phyloP scores from a whole-genome alignment of 441 rosid genomes.

The Jatropha podagrica region DNA sequence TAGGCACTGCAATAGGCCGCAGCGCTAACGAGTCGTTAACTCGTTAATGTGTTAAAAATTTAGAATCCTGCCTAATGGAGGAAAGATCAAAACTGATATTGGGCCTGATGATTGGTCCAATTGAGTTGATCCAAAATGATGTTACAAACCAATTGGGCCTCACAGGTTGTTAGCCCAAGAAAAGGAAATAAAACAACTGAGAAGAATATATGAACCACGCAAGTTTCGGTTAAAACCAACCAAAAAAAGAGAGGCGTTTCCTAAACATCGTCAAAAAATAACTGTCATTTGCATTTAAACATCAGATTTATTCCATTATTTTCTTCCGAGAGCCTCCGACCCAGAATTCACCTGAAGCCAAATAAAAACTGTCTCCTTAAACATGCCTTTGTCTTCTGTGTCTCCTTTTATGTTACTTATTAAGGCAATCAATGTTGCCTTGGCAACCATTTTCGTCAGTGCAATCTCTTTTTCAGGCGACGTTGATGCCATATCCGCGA shows the following conservation, averaged over 20 bases:
- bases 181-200: background rate
- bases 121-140: too few species aligned
- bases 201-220: constrained; percentile 27
- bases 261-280: background rate
- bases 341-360: background rate
- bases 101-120: too few species aligned
- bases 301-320: background rate
- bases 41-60: too few species aligned
- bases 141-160: too few species aligned
- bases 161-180: too few species aligned
- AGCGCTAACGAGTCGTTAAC: too few species aligned
- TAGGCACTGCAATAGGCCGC: too few species aligned
- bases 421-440: constrained; percentile 10
- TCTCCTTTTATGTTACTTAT: background rate
- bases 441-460: constrained; percentile 23
- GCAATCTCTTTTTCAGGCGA: constrained; percentile 19
- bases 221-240: constrained; percentile 19
- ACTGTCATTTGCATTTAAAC: background rate
- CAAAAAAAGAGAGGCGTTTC: constrained; percentile 17
- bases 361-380: background rate
- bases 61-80: too few species aligned
- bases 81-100: too few species aligned
- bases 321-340: background rate
- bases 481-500: constrained; percentile 21
- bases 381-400: constrained; percentile 13